Base-by-base conservation (phyloP, 2,329 filamentous ascomycete species). In the Colletotrichum sp. region DNA sequence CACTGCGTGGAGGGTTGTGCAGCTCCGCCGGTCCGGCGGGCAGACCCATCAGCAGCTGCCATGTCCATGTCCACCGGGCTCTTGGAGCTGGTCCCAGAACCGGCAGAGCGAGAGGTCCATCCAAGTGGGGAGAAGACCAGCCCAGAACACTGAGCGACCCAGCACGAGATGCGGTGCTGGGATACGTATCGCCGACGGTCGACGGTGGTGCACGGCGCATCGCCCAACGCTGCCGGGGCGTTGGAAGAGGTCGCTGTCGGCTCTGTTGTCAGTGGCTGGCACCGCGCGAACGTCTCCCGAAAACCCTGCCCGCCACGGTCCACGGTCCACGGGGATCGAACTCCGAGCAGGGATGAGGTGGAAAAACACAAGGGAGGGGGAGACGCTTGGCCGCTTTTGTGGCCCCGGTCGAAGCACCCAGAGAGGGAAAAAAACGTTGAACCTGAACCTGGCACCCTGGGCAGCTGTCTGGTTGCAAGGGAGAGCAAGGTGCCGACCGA, bases 251-350 rank as follows among this genome's bases (percentile, higher is more conserved):
- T 60, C 57, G 32, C 32, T 57, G 32, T 30, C 70, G 63, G 57
- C 34, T 58, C 48, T 34, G 38, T 28, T 72, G 69, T 72, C 69
- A 75, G 69, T 75, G 69, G 73, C 73, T 75, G 64, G 64, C 64
- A 26, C 57, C 38, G 30, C 24, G 57, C 38, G 34, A 67, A 55
- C 55, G 69, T 55, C 55, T 75, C 26, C 73, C 73, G 43, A 32
- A 48, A 65, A 58, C 70, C 69, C 64, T 75, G 58, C n/a, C 52
- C 32, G 28, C 32, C 55, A 70, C 73, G 73, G 73, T 58, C 64
- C 34, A 73, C 73, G 70, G 73, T 64, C 70, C 34, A 73, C 70
- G 70, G 73, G 67, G 28, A 68, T 52, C 43, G 43, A 34, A 75
- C 30, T 38, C 57, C 73, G 73, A 57, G 43, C 73, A 73, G 70